These are phyloP conservation scores for Hericium rajendrae DNA, from an alignment of 768 basidiomycete species.

Conservation along the genomic window DNA sequence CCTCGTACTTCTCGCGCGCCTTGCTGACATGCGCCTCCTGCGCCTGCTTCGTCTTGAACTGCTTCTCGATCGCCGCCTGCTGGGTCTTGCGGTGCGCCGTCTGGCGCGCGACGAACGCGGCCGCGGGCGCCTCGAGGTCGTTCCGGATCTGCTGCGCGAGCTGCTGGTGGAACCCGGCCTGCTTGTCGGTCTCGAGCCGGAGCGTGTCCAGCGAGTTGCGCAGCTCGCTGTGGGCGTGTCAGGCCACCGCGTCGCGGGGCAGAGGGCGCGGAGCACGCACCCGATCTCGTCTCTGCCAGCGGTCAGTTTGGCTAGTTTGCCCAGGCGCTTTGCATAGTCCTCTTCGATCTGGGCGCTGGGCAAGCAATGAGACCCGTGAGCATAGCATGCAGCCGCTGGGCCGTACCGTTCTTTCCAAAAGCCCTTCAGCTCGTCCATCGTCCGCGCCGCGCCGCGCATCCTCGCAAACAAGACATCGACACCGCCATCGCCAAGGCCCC, in stretches of 20 bases:
- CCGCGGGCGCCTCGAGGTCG: conserved; percentile 61
- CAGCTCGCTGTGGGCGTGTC: conserved; percentile 49
- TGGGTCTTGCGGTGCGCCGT: conserved; percentile 63
- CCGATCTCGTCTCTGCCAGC: conserved; percentile 91
- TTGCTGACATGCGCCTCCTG: conserved; percentile 82
- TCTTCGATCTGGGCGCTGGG: conserved; percentile 83
- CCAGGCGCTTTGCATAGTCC: conserved; percentile 83
- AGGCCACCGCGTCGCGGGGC: not conserved
- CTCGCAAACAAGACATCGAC: conserved; percentile 87
- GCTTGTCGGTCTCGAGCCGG: conserved; percentile 74
- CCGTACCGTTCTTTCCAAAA: conserved; percentile 94
- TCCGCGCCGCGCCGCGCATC: conserved; percentile 77
- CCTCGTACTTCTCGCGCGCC: conserved; percentile 89
- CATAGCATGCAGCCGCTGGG: not conserved
- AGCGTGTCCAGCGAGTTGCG: conserved; percentile 74
- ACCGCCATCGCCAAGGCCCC: conserved; percentile 80
- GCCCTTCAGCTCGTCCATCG: conserved; percentile 77
- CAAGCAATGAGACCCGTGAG: not conserved
- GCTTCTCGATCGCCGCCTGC: conserved; percentile 77
- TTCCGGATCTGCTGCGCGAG: conserved; percentile 67
- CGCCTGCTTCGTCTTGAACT: conserved; percentile 80
- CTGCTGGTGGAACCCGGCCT: conserved; percentile 61
- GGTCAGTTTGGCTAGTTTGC: conserved; percentile 63
- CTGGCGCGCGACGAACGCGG: conserved; percentile 54
- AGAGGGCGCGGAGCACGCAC: conserved; percentile 35